These are phyloP conservation scores for Pseudogymnoascus sp. DNA, from an alignment of 2,329 filamentous ascomycete species.

Conservation along the genomic window DNA sequence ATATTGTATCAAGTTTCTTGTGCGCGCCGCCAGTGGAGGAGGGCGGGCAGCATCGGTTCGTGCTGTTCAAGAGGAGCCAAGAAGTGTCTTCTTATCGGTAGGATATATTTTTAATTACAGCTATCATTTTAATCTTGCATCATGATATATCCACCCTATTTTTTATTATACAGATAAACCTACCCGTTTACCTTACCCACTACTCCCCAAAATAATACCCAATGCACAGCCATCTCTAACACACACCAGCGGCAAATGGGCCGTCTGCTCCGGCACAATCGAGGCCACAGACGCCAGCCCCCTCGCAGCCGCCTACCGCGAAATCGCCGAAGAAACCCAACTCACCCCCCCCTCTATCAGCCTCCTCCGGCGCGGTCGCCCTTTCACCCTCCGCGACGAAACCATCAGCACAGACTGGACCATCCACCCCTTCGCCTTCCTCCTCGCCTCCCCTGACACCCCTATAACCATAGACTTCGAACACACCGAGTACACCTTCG, in stretches of 20 bases:
- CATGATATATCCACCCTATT: background rate
- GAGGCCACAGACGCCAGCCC: constrained; percentile 47
- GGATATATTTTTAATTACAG: constrained; percentile 20
- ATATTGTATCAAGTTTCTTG: constrained; percentile 41
- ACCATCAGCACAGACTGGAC: constrained; percentile 53
- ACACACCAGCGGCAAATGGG: constrained; percentile 46
- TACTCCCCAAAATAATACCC: background rate
- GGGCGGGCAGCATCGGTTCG: constrained; percentile 40
- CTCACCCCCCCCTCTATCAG: constrained; percentile 36
- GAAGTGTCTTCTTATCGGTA: constrained; percentile 56
- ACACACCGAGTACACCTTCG: constrained; percentile 53
- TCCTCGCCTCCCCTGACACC: constrained; percentile 37
- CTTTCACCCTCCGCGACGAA: constrained; percentile 51
- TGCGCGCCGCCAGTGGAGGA: constrained; percentile 28
- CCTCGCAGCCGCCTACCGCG: constrained; percentile 53
- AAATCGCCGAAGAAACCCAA: constrained; percentile 56
- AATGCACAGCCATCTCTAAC: constrained; percentile 17
- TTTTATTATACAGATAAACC: background rate
- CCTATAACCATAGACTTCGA: constrained; percentile 56
- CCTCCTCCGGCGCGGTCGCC: constrained; percentile 41
- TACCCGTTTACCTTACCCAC: background rate
- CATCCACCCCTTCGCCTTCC: constrained; percentile 57
- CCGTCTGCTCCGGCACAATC: constrained; percentile 57
- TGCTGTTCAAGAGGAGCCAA: constrained; percentile 55
- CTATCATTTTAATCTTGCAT: constrained; percentile 11